Base-by-base conservation (phyloP, 129 eudicot genomes). In the Pseudognaphalium luteoalbum region DNA sequence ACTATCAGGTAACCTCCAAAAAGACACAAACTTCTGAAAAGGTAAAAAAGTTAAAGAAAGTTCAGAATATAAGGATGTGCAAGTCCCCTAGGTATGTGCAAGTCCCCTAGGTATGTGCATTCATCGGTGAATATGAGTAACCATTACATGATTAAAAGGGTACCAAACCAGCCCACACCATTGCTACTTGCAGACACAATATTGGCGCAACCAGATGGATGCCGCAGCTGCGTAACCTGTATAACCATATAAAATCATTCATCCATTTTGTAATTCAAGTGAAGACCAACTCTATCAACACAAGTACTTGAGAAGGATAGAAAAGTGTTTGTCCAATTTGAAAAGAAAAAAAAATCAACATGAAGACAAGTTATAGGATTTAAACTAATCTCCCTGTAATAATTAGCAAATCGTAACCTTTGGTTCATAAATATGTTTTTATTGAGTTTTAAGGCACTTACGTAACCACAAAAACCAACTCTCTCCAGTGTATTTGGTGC, bases 161-260 rank as follows among this genome's bases (percentile, higher is more conserved):
- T 83, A 64, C 87, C 85, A 80, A 88, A 91, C 97, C 93, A 88
- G 21, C 97, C 90, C 86, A 78, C 74, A 76, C 87, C 90, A 21
- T 42, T 69, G 52, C 86, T 89, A 64, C 70, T 82, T 34, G 85
- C 70, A 54, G 90, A 80, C 42, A 84, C 78, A 60, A 76, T 74
- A 76, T 52, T 71, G 33, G 97, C 90, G 83, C 97, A 91, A 76
- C 95, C 97, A 72, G 86, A 76, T 67, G 97, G 95, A 83, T 91
- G 97, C 66, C 80, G 77, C 19, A 91, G 56, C 57, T 83, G 72
- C 17, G 97, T 91, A 50, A 78, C 89, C 97, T 91, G 89, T 50
- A 35, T 56, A 56, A 57, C 7, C 20, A 42, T 12, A 21, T 21
- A 39, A n/a, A 3, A 37, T 39, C 42, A 33, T 39, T 37, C 2